Base-by-base conservation (phyloP, 805 yeast species). In the Yamadazyma endophytica region DNA sequence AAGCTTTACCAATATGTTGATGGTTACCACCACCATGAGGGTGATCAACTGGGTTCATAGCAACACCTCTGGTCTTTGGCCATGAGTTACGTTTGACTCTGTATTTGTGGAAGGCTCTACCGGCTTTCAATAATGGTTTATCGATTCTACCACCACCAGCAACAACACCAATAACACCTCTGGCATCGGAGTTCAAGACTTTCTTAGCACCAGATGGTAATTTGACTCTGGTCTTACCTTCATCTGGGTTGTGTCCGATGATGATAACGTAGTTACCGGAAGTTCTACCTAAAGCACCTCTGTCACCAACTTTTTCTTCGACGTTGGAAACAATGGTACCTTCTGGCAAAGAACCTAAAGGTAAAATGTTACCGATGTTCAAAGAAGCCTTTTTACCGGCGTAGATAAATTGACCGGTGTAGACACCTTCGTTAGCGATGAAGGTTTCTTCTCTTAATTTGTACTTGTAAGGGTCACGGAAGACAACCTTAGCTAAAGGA, bases 11-110 rank as follows among this genome's bases (percentile, higher is more conserved):
- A 51, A 52, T 51, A 41, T 52, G 54, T 47, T 54, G 57, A 54
- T 57, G 63, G 61, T 57, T 57, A 90, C 98, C 98, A 90, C 98
- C 97, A 86, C 98, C 98, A 74, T 90, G 98, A 71, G 98, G 98
- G 80, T 90, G 98, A 72, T 90, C 98, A 71, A 90, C 98, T 73
- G 97, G 97, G 79, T 90, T 90, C 98, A 92, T 90, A 70, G 98
- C 98, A 69, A 90, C 97, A 90, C 97, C 98, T 80, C 97, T 88
- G 66, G 97, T 92, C 85, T 87, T 89, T 76, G 98, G 98, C 97
- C 97, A 92, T 53, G 96, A 87, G 95, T 92, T 88, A 79, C 97
- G 82, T 94, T 92, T 92, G 63, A 89, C 95, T 76, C 74, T 89
- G 92, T 83, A 89, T 80, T 90, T 90, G 89, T 90, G 96, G 96